These are phyloP conservation scores for Colletotrichum australisinense DNA, from an alignment of 2,329 filamentous ascomycete species.

Conservation along the genomic window DNA sequence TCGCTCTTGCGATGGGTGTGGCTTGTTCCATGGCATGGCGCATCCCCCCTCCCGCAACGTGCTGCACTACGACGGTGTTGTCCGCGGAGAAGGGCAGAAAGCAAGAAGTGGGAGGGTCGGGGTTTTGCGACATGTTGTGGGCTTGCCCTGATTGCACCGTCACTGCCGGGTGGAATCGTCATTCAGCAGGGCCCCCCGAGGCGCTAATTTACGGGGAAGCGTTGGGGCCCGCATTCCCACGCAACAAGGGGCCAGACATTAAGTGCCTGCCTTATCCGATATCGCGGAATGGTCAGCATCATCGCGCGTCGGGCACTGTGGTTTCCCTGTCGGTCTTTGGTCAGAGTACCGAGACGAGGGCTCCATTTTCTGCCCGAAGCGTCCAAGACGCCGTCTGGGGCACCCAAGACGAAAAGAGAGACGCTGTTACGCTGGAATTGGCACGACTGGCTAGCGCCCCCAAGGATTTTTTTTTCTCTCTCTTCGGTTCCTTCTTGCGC, in stretches of 20 bases:
- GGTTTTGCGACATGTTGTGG: constrained; percentile 21
- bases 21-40: not conserved
- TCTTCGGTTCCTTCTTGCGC: not conserved
- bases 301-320: constrained; percentile 19
- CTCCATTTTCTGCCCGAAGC: constrained; percentile 23
- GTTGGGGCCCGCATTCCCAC: constrained; percentile 30
- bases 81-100: constrained; percentile 33
- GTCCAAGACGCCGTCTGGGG: constrained; percentile 10
- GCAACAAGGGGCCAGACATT: constrained; percentile 16
- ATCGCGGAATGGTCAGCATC: constrained; percentile 35
- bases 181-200: constrained; percentile 28
- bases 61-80: constrained; percentile 3
- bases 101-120: constrained; percentile 13
- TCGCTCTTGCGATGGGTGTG: constrained; percentile 11
- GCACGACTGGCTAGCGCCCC: not conserved
- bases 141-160: constrained; percentile 31
- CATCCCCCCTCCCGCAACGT: not conserved
- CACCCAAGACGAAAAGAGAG: constrained; percentile 8
- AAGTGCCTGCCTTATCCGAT: constrained; percentile 37
- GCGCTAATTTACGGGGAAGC: constrained; percentile 28
- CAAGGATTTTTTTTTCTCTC: not conserved
- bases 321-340: not conserved
- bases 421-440: not conserved
- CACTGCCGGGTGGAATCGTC: constrained; percentile 29
- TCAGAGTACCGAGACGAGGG: not conserved